phyloP scores from a whole-genome alignment of 805 yeast species.

The Blastobotrys mokoenaii region DNA sequence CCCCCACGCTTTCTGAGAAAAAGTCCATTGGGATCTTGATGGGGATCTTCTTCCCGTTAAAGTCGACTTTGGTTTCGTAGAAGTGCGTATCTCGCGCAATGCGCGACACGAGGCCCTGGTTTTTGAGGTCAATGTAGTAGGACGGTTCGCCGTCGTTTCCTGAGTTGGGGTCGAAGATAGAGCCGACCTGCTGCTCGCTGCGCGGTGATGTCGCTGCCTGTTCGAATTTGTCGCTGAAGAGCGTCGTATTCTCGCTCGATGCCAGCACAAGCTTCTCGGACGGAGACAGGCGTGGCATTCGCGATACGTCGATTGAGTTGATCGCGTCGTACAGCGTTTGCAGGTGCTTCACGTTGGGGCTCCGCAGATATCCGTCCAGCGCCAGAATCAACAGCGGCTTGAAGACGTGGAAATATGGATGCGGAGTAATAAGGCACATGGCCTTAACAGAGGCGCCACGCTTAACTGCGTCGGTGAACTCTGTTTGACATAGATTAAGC shows the following conservation, averaged over 20 bases:
- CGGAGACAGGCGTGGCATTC: slow-evolving; percentile 23
- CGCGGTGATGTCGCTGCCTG: slow-evolving; percentile 2
- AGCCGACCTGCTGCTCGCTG: not conserved
- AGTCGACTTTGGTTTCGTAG: slow-evolving; percentile 23
- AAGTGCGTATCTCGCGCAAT: slow-evolving; percentile 24
- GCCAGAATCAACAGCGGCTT: slow-evolving; percentile 50
- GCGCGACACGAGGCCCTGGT: slow-evolving; percentile 16
- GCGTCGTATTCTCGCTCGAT: slow-evolving; percentile 16
- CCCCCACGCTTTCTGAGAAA: slow-evolving; percentile 26
- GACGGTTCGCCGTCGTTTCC: slow-evolving; percentile 10
- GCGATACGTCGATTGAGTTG: slow-evolving; percentile 22
- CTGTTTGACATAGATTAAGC: slow-evolving; percentile 47
- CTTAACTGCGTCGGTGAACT: slow-evolving; percentile 33
- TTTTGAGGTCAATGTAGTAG: slow-evolving; percentile 21
- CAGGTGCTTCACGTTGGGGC: slow-evolving; percentile 19
- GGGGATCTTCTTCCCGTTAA: slow-evolving; percentile 24
- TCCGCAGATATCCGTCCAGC: slow-evolving; percentile 39
- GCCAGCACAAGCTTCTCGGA: slow-evolving; percentile 23
- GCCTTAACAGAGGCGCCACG: slow-evolving; percentile 57
- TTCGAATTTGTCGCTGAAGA: slow-evolving; percentile 22
- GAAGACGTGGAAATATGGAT: slow-evolving; percentile 46
- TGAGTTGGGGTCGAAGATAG: not conserved
- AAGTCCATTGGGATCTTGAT: slow-evolving; percentile 26
- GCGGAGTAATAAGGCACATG: slow-evolving; percentile 48
- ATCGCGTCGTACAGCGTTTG: slow-evolving; percentile 24